These are phyloP conservation scores for Phytophthora vignae DNA, from an alignment of 352 stramenopile species.

Conservation along the genomic window DNA sequence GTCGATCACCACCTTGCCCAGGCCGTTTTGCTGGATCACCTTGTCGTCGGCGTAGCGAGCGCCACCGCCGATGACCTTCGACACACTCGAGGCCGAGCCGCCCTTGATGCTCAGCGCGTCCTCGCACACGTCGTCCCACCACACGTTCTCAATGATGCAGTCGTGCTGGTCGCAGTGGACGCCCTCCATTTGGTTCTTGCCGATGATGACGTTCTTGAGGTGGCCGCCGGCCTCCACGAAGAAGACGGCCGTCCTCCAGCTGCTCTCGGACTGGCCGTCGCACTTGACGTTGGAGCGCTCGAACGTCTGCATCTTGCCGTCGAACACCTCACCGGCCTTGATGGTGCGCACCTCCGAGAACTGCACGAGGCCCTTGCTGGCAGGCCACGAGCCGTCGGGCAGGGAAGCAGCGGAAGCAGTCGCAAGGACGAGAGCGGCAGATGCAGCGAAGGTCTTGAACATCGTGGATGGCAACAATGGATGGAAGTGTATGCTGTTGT, in stretches of 20 bases:
- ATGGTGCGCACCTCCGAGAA: slow-evolving; percentile 11
- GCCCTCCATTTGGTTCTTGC: neutral
- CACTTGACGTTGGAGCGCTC: slow-evolving; percentile 1
- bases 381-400: slow-evolving; percentile 19
- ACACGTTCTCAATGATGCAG: slow-evolving; percentile 1
- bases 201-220: too few relatives aligned
- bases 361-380: slow-evolving; percentile 23
- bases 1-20: neutral
- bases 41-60: neutral
- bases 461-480: neutral
- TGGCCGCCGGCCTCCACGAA: too few relatives aligned
- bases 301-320: slow-evolving; percentile 16
- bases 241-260: too few relatives aligned
- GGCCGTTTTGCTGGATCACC: neutral
- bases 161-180: neutral
- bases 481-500: too few relatives aligned
- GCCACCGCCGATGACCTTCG: neutral
- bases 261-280: too few relatives aligned
- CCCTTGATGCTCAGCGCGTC: neutral
- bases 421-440: slow-evolving; percentile 12
- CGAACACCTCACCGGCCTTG: slow-evolving; percentile 17
- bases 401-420: neutral
- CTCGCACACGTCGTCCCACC: neutral
- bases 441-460: slow-evolving; percentile 12
- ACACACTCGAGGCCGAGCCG: neutral